Evolutionary conservation across 352 stramenopile species (phyloP).

Genomic region (Pythium myriotylum): DNA sequence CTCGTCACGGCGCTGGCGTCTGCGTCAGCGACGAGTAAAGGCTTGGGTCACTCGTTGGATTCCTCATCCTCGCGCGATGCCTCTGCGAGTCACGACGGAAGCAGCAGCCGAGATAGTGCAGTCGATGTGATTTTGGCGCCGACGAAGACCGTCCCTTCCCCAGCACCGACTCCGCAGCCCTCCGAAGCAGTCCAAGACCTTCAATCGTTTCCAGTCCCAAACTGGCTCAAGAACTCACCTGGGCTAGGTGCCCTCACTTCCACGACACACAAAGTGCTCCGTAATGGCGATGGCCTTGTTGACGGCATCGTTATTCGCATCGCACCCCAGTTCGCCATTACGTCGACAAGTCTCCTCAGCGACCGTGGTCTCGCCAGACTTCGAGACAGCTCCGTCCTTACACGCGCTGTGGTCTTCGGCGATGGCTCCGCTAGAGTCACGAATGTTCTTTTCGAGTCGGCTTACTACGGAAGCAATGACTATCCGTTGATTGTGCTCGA

Average conservation of each 20-base stretch:
- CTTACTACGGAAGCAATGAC: conserved; percentile 2
- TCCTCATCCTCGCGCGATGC: too few species aligned
- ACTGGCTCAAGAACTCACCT: conserved; percentile 10
- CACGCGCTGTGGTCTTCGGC: conserved; percentile 13
- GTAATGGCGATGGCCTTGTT: conserved; percentile 8
- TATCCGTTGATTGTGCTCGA: conserved; percentile 26
- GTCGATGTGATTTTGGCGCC: background rate
- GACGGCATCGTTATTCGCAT: conserved; percentile 28
- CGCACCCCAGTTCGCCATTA: conserved; percentile 22
- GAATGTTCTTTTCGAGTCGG: conserved; percentile 22
- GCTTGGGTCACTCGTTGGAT: too few species aligned
- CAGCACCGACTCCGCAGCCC: background rate
- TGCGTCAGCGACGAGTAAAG: too few species aligned
- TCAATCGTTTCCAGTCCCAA: background rate
- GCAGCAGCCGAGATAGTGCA: background rate
- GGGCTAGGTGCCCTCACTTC: conserved; percentile 17
- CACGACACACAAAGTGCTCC: background rate
- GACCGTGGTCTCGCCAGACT: conserved; percentile 3
- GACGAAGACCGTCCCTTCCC: background rate
- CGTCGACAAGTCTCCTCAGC: conserved; percentile 12
- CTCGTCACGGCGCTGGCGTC: too few species aligned
- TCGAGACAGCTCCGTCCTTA: background rate
- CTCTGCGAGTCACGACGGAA: background rate
- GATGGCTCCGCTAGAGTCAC: conserved; percentile 2
- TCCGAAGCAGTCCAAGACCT: background rate